Conservation (phyloP, 2,329 filamentous ascomycete genomes). For the Fusarium bulbicola region DNA sequence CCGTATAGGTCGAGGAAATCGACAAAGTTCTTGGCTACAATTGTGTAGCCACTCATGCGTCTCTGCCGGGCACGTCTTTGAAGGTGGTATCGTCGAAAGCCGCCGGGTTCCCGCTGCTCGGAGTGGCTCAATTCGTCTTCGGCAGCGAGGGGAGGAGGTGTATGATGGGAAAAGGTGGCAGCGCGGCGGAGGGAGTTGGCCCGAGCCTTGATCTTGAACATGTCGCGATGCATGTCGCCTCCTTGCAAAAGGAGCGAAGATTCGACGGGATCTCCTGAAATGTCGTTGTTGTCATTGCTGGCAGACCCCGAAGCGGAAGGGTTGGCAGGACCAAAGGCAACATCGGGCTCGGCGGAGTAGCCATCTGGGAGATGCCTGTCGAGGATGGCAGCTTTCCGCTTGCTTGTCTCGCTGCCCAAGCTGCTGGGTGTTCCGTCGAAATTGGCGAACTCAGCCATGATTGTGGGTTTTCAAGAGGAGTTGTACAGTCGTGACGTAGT, state of each 20-base stretch:
- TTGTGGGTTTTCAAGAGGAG: constrained; percentile 1
- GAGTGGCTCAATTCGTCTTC: constrained; percentile 46
- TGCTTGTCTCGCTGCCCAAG: constrained; percentile 41
- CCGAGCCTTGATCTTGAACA: constrained; percentile 76
- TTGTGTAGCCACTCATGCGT: constrained; percentile 50
- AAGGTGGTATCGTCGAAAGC: constrained; percentile 58
- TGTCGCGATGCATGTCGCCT: constrained; percentile 80
- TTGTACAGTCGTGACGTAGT: constrained; percentile 26
- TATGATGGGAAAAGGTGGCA: constrained; percentile 71
- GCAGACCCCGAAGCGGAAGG: constrained; percentile 17
- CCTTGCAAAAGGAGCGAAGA: constrained; percentile 78
- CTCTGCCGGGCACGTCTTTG: constrained; percentile 52
- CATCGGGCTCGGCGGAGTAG: constrained; percentile 52
- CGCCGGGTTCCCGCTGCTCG: constrained; percentile 56
- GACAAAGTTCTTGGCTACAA: constrained; percentile 75
- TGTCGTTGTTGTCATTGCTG: constrained; percentile 20
- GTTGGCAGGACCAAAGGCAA: constrained; percentile 39
- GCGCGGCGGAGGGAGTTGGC: constrained; percentile 63
- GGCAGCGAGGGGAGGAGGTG: constrained; percentile 44
- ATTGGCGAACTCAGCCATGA: constrained; percentile 44
- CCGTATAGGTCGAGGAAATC: constrained; percentile 81
- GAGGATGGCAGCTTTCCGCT: constrained; percentile 49
- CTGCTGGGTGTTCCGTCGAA: constrained; percentile 40
- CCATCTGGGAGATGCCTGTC: constrained; percentile 51
- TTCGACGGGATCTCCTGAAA: constrained; percentile 53